Conservation (phyloP, 148 eudicot species). For the Arbutus unedo region DNA sequence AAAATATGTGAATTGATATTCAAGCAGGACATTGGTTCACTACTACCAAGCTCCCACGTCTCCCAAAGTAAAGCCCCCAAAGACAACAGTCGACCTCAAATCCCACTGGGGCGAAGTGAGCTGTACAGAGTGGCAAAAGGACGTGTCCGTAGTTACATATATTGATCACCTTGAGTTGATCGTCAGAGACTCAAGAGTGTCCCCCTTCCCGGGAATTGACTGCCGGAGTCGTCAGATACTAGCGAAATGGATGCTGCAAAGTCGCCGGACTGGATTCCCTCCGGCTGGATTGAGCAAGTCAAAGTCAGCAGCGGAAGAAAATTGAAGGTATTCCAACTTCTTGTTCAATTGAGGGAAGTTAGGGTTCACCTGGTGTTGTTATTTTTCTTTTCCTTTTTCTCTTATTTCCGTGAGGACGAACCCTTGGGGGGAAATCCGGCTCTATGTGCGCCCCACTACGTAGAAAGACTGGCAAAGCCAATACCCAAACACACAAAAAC, state of each 20-base stretch:
- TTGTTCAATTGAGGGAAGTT: neutral
- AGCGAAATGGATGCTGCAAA: slow-evolving; percentile 32
- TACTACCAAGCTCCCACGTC: neutral
- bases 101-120: neutral
- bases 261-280: slow-evolving; percentile 40
- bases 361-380: neutral
- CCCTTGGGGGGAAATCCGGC: neutral
- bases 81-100: neutral
- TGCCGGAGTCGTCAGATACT: slow-evolving; percentile 8
- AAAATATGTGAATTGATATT: too few relatives aligned
- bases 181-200: neutral
- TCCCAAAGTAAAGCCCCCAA: neutral
- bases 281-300: slow-evolving; percentile 47
- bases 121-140: neutral
- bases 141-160: neutral
- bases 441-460: neutral
- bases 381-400: neutral
- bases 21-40: too few relatives aligned
- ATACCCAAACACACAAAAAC: neutral
- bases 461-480: neutral
- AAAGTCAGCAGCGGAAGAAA: slow-evolving; percentile 31
- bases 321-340: slow-evolving; percentile 29
- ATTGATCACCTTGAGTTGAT: neutral
- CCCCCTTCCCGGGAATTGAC: neutral
- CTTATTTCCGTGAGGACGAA: neutral